Conservation (phyloP, 2,329 filamentous ascomycete species). For the Fusarium torulosum region DNA sequence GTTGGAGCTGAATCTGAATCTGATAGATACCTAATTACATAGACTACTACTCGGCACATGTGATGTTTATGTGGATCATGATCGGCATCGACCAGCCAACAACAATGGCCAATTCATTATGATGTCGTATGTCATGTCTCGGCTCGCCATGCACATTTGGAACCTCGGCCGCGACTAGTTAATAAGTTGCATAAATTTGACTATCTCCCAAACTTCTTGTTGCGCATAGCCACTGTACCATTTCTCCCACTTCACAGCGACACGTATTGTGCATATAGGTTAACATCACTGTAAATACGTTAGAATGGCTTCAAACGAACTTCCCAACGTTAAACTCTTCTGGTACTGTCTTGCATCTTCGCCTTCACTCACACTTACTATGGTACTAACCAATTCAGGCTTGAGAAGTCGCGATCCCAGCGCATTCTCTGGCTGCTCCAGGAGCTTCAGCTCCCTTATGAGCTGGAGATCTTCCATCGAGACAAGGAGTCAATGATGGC, state of each 20-base stretch:
- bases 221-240: background rate
- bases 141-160: conserved; percentile 20
- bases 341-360: conserved; percentile 61
- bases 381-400: conserved; percentile 65
- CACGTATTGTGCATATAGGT: background rate
- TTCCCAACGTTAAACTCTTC: conserved; percentile 71
- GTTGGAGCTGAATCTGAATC: conserved; percentile 9
- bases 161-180: conserved; percentile 21
- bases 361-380: background rate
- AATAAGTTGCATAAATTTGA: conserved; percentile 20
- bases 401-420: conserved; percentile 84
- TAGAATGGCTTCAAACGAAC: conserved; percentile 49
- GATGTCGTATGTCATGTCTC: conserved; percentile 19
- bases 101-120: conserved; percentile 2
- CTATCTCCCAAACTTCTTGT: background rate
- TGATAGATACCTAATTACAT: background rate
- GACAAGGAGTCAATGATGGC: conserved; percentile 72
- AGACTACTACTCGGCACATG: conserved; percentile 40
- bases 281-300: background rate
- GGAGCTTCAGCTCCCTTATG: conserved; percentile 82
- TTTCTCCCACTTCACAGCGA: background rate
- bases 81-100: conserved; percentile 25
- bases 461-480: conserved; percentile 84
- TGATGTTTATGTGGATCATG: conserved; percentile 24
- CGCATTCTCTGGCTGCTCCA: conserved; percentile 88